Base-by-base conservation (phyloP, 352 stramenopile genomes). In the Globisporangium megalacanthum region DNA sequence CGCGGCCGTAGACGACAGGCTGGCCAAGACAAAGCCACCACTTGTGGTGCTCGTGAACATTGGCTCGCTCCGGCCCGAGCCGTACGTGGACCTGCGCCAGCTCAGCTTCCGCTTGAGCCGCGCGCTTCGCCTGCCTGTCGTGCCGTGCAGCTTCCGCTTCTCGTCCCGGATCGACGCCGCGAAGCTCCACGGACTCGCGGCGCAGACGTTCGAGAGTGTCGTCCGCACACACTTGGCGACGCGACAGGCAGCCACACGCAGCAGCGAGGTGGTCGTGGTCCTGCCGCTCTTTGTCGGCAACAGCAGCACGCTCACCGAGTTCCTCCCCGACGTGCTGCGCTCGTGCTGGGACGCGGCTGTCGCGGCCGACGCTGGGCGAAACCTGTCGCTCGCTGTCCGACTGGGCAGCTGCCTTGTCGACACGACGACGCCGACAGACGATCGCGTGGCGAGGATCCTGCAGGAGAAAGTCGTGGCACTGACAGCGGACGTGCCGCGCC, bases 271-370 rank as follows among this genome's bases (percentile, higher is more conserved):
- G 10, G 20, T 53, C 29, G 54, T 92, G 6, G 60, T 92, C 13
- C 62, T 95, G n/a, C 86, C 86, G 2, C 61, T 92, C 1, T 94
- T 95, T 58, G 88, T 94, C 31, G 86, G 83, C 33, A 84, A 77
- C 54, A 93, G 80, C 62, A 58, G 65, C 41, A 91, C 80, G 29
- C 65, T 93, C 31, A 92, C 79, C 2, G 80, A 94, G 17, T 94
- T 89, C 48, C 56, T 94, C 10, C 83, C 86, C 0, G 64, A 72
- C 6, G 74, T 84, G 8, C 58, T 90, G 4, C 46, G 66, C 48
- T 85, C 89, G 56, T 70, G 68, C 36, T 80, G 73, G 67, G 62
- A 46, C 45, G 49, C 31, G 4, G 25, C 5, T 20, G 25, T 50
- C 17, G 45, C 49, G 10, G n/a, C 37, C 2, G 45, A 48, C 6